These are phyloP conservation scores for Salvia sclarea DNA, from an alignment of 305 asterid genomes.

Conservation along the genomic window DNA sequence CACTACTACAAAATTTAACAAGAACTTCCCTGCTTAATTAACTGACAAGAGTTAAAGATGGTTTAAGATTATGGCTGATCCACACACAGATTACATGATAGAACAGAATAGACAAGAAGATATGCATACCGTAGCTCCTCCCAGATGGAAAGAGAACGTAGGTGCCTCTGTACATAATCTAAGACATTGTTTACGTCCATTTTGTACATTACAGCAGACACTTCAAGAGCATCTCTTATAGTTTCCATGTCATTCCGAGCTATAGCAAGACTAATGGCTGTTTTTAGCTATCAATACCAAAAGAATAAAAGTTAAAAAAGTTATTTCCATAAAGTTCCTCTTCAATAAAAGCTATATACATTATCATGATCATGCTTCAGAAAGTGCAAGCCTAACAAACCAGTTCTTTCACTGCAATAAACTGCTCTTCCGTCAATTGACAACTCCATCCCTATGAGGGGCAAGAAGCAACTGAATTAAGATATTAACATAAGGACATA, in stretches of 20 bases:
- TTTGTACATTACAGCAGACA: constrained; percentile 93
- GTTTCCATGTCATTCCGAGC: constrained; percentile 95
- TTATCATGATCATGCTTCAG: constrained; percentile 29
- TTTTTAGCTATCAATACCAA: constrained; percentile 63
- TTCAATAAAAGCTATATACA: constrained; percentile 29
- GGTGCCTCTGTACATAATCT: constrained; percentile 86
- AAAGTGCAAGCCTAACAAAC: constrained; percentile 50
- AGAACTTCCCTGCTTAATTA: no score
- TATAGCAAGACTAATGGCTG: constrained; percentile 81
- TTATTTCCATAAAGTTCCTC: constrained; percentile 5
- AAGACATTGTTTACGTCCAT: constrained; percentile 77
- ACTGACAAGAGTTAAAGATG: no score
- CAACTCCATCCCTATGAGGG: constrained; percentile 71
- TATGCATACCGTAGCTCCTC: constrained; percentile 84
- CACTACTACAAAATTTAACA: no score
- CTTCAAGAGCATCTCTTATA: constrained; percentile 95
- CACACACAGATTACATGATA: no score
- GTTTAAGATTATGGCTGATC: no score
- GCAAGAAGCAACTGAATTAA: constrained; percentile 25
- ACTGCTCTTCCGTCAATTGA: constrained; percentile 95
- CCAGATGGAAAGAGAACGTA: constrained; percentile 90
- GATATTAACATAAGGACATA: constrained; percentile 16
- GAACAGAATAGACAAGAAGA: constrained; percentile 15
- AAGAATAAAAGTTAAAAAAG: constrained; percentile 22
- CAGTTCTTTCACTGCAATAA: constrained; percentile 98